Conservation (phyloP, 164 flowering plant genomes). For the Saururus chinensis region DNA sequence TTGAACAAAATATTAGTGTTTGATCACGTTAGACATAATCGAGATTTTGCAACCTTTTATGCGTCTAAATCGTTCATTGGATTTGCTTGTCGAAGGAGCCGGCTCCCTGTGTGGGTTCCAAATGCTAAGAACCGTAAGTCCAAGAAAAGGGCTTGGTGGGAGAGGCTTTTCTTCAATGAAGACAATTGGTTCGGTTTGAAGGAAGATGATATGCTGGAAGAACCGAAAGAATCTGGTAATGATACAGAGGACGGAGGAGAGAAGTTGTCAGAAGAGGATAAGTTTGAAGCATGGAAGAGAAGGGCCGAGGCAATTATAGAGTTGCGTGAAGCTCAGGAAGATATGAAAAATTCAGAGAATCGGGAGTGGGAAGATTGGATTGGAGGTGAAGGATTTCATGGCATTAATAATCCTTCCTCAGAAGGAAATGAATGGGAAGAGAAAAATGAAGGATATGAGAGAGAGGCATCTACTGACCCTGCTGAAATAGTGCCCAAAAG, state of each 20-base stretch:
- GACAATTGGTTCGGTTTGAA: constrained; percentile 79
- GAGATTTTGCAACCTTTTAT: constrained; percentile 1
- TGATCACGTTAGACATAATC: constrained; percentile 5
- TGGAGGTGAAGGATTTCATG: constrained; percentile 27
- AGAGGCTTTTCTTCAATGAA: constrained; percentile 67
- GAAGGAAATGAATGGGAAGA: constrained; percentile 22
- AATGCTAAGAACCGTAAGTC: constrained; percentile 27
- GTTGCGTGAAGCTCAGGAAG: constrained; percentile 84
- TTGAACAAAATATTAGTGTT: constrained; percentile 26
- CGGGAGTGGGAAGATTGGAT: constrained; percentile 96
- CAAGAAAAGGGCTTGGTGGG: constrained; percentile 64
- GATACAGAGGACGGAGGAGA: constrained; percentile 9
- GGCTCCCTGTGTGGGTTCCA: constrained; percentile 28
- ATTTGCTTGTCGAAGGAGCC: constrained; percentile 14
- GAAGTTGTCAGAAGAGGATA: constrained; percentile 45
- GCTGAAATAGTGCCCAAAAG: constrained; percentile 27
- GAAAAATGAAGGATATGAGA: constrained; percentile 14
- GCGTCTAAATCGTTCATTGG: constrained; percentile 4
- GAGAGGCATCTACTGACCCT: constrained; percentile 20
- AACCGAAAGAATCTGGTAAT: constrained; percentile 18
- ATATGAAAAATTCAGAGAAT: constrained; percentile 58
- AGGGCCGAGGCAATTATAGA: constrained; percentile 91
- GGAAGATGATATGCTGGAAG: constrained; percentile 44
- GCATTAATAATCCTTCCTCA: constrained; percentile 23
- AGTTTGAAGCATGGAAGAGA: constrained; percentile 90